Evolutionary conservation across 768 basidiomycete species (phyloP), one percentile per base, ranked within the genome.

Genomic region (Podaxis sp.): DNA sequence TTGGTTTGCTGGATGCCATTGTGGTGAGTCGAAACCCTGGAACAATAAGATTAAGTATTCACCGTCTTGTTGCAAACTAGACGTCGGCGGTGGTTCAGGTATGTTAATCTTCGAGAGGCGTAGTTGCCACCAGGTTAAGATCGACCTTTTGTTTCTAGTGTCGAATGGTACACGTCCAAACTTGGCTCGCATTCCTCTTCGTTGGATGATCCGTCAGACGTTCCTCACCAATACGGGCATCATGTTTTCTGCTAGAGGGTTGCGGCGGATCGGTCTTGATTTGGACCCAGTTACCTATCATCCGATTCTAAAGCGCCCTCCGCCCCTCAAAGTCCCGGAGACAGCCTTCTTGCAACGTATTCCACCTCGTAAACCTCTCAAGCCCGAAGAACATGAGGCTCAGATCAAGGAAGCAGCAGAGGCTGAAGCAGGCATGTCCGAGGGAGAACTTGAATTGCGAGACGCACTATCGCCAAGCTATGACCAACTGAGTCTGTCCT

Each of bases 161-260:
- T 64, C 66, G 13, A 82, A 86, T 63, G 77, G 73, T 1, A 75
- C 73, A 0, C 68, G 66, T 3, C 69, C 79, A 43, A 75, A 72
- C 12, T 77, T 87, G 2, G 79, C 85, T 4, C 79, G 82, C 38
- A 82, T 85, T 37, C 72, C 84, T 1, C 75, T 87, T 3, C 77
- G 82, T 0, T 87, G 89, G 89, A 89, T 90, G 87, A 76, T 91
- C 61, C 82, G 88, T 41, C 81, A 91, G 68, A 83, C 81, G 64
- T 86, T 89, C 78, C 76, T 76, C 55, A 69, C 80, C 6, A 68
- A 84, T 2, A 78, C 78, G 1, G 88, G 87, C 0, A 86, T 89
- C 64, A 74, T 86, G 67, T 89, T 89, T 74, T 73, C 80, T 19
- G 66, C 76, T 1, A 76, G 77, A 24, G 75, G 73, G 19, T 74